phyloP scores from a whole-genome alignment of 1,284 basidiomycete species.

The Agroathelia rolfsii region DNA sequence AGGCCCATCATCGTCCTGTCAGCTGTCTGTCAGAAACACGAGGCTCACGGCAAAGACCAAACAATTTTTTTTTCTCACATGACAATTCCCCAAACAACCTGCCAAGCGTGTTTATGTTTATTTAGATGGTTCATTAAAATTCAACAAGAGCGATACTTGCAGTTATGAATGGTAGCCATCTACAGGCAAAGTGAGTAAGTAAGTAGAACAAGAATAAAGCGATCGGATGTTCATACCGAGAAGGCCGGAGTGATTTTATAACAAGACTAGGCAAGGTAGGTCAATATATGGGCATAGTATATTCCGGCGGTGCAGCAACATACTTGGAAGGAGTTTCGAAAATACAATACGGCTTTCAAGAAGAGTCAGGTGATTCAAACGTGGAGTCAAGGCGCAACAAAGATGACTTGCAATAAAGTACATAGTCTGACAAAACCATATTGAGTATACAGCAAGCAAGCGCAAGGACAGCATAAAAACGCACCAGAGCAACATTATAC shows the following conservation, averaged over 20 bases:
- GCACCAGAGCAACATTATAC: constrained; percentile 58
- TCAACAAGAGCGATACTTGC: constrained; percentile 17
- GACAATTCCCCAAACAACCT: constrained; percentile 40
- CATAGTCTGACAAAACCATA: constrained; percentile 38
- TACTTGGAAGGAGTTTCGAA: constrained; percentile 56
- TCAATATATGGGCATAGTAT: no score
- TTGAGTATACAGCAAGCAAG: neutral
- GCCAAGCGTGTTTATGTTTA: constrained; percentile 7
- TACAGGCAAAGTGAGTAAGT: constrained; percentile 8
- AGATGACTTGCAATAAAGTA: constrained; percentile 50
- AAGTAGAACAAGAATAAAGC: constrained; percentile 1
- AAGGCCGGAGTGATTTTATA: constrained; percentile 41
- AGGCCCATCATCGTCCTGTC: constrained; percentile 55
- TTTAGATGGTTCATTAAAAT: constrained; percentile 5
- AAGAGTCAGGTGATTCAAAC: neutral
- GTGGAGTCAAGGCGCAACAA: neutral
- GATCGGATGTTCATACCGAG: constrained; percentile 23
- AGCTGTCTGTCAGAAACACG: neutral
- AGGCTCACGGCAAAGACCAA: neutral
- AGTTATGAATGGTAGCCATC: constrained; percentile 40
- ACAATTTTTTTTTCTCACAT: constrained; percentile 35
- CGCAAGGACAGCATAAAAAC: constrained; percentile 7
- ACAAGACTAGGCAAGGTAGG: constrained; percentile 26
- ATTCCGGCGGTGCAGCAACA: constrained; percentile 23
- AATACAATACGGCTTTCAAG: constrained; percentile 45